A percentile compares a stretch with the other conserved stretches of the same genome.
phyloP scores from a whole-genome alignment of 257 asterid species.

The Solanum pinnatisectum region DNA sequence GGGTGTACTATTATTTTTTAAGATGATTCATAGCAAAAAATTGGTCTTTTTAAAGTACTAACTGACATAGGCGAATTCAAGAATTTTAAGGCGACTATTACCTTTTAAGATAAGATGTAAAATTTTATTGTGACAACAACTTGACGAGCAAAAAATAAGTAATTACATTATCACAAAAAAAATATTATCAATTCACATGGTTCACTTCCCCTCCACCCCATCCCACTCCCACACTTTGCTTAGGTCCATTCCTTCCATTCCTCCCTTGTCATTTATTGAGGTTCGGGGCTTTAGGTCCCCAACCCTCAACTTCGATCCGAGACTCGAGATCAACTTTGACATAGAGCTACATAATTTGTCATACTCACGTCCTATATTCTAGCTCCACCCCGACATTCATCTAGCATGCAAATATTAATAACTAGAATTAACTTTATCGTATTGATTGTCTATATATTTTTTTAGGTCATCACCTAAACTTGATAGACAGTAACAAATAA shows the following conservation, averaged over 20 bases:
- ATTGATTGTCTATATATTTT: neutral
- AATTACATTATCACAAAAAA: too few relatives aligned
- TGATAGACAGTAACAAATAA: neutral
- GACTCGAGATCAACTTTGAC: too few relatives aligned
- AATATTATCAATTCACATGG: neutral
- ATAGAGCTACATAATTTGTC: too few relatives aligned
- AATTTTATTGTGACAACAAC: too few relatives aligned
- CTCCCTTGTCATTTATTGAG: neutral
- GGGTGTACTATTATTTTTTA: too few relatives aligned
- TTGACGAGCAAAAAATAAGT: too few relatives aligned
- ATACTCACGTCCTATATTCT: neutral
- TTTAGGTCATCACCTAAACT: neutral
- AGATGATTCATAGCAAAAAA: neutral
- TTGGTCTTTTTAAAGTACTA: too few relatives aligned
- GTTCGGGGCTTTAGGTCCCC: neutral
- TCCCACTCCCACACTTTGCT: neutral
- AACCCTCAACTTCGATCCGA: neutral
- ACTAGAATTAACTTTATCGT: neutral
- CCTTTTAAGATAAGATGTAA: too few relatives aligned
- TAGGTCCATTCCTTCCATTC: neutral
- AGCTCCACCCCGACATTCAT: neutral
- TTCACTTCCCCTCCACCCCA: neutral
- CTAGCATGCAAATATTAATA: neutral
- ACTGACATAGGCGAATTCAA: neutral
- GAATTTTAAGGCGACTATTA: too few relatives aligned